phyloP scores from a whole-genome alignment of 495 filamentous ascomycete species.

The Tuber microsphaerosporum region DNA sequence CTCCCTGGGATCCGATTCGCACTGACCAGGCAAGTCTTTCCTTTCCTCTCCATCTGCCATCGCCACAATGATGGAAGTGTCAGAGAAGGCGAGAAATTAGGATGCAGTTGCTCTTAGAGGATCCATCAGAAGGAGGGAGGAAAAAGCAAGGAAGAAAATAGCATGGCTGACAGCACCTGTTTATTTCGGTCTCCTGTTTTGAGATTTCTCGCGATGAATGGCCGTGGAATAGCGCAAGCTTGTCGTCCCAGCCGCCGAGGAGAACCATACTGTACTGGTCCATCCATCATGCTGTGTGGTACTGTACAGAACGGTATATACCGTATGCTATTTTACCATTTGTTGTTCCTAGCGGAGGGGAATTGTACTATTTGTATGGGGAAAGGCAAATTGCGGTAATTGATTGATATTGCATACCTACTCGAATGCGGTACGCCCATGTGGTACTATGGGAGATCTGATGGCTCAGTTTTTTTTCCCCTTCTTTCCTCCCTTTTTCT shows the following conservation, averaged over 20 bases:
- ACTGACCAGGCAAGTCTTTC: not conserved
- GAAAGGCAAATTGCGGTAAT: not conserved
- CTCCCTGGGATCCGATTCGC: not conserved
- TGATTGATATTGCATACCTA: not conserved
- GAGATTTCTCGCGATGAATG: not conserved
- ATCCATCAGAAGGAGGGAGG: not conserved
- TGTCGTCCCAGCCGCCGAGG: not conserved
- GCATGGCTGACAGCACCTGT: not conserved
- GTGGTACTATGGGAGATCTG: too few relatives aligned
- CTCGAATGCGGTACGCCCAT: not conserved
- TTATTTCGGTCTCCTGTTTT: not conserved
- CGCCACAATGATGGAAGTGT: not conserved
- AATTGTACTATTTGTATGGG: not conserved
- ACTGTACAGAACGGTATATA: too few relatives aligned
- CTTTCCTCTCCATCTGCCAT: not conserved
- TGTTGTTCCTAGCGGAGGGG: too few relatives aligned
- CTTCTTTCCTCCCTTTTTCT: not conserved
- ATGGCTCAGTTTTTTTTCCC: not conserved
- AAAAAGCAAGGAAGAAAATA: not conserved
- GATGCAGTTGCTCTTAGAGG: constrained; percentile 1
- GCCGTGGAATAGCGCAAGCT: not conserved
- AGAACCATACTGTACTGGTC: too few relatives aligned
- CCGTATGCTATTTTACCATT: too few relatives aligned
- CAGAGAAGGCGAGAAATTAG: not conserved
- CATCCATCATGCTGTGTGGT: not conserved